A percentile compares a stretch with the other conserved stretches of the same genome.
These are phyloP conservation scores for Linnemannia schmuckeri DNA, from an alignment of 192 early-diverging fungal genomes.

Conservation along the genomic window DNA sequence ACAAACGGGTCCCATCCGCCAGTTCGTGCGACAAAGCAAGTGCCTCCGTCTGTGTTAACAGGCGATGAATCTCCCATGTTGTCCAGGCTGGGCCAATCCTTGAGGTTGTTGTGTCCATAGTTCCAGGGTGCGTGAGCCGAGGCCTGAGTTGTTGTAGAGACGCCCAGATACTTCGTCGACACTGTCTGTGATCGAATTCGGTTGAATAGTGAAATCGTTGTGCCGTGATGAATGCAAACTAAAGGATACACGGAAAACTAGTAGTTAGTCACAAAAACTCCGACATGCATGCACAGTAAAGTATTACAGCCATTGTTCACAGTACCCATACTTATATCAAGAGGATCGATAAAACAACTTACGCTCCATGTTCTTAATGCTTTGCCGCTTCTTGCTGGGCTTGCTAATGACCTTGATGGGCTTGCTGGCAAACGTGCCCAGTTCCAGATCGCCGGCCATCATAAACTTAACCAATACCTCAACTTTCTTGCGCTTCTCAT, in stretches of 20 bases:
- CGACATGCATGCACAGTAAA: not conserved
- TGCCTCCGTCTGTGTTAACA: conserved; percentile 59
- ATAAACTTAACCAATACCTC: conserved; percentile 81
- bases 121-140: conserved; percentile 57
- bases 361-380: conserved; percentile 83
- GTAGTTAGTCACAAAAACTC: not conserved
- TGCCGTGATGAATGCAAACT: conserved; percentile 91
- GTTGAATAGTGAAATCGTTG: conserved; percentile 90
- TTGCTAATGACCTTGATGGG: conserved; percentile 94
- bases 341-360: conserved; percentile 19
- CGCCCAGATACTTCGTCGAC: conserved; percentile 87
- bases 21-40: conserved; percentile 82
- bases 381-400: conserved; percentile 91
- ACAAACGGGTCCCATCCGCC: conserved; percentile 90
- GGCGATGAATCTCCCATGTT: conserved; percentile 42
- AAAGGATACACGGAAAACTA: not conserved
- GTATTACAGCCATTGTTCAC: not conserved
- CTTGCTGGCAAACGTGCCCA: conserved; percentile 80
- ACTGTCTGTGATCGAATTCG: conserved; percentile 91
- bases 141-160: conserved; percentile 58
- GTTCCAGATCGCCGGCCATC: conserved; percentile 68
- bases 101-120: conserved; percentile 49
- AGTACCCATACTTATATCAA: not conserved
- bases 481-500: conserved; percentile 86
- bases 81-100: conserved; percentile 49